Evolutionary conservation across 805 yeast genomes (phyloP), one percentile per base, ranked within the genome.

Genomic region (Suhomyces emberorum): DNA sequence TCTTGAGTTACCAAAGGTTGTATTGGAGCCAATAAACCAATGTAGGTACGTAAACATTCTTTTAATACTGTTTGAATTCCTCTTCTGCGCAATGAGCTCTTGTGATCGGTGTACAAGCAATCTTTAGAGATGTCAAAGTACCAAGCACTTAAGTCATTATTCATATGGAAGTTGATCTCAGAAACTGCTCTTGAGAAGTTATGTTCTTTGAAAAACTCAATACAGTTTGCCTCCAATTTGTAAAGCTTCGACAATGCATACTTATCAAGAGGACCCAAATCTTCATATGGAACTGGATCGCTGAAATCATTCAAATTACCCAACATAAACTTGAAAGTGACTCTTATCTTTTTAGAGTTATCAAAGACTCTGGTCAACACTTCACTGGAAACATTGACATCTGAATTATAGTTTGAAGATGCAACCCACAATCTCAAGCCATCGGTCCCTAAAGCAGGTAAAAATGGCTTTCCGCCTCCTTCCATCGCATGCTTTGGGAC

Each of bases 341-440:
- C 74, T 49, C 98, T 69, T 24, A 89, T 58, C 57, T 91, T 93
- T 57, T 86, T 85, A 55, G 86, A 63, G 32, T 84, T 77, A 35
- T 89, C 95, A 24, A 81, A 82, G 18, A 87, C 89, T 47, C 88
- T 83, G 21, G 72, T 73, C 49, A 88, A 67, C 8, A 88, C 77
- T 17, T 78, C 78, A 10, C 83, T 76, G 3, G 95, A 88, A 17
- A 86, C 73, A 11, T 77, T 69, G 29, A 93, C 79, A 56, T 93
- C 99, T 30, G 74, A 74, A 2, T 91, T 80, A 51, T 83, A 93
- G 55, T 89, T 91, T 2, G 93, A 72, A 37, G 87, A 89, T 0
- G 97, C 96, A 6, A 83, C 86, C 84, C 96, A 83, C 38, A 89
- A 67, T 48, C 99, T 71, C 42, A 93, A 64, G 0, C 98, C 98